Evolutionary conservation across 2,329 filamentous ascomycete species (phyloP), one percentile per base, ranked within the genome.

Genomic region (Pyricularia sp.): DNA sequence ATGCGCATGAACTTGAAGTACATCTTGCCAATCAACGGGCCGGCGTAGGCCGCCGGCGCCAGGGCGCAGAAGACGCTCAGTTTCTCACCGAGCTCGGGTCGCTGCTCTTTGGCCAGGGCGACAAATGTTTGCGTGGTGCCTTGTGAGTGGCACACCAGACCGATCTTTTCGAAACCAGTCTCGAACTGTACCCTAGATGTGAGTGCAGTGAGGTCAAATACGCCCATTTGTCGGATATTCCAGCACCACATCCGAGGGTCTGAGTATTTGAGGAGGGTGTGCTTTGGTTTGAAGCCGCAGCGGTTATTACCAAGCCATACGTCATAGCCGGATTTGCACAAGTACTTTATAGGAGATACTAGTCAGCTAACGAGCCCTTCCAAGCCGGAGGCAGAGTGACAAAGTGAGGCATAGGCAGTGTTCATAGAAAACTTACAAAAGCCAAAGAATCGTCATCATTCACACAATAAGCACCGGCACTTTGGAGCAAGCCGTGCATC

Each of bases 211-310:
- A 97, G 81, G 72, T 97, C 93, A 72, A 96, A 85, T 0, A 55
- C 62, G 3, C 92, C 93, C 89, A 97, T 96, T 72, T 96, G 91
- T 0, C 90, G 85, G 65, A 97, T 96, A 69, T 96, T 96, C 93
- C 93, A 97, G 55, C 88, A 86, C 93, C 93, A 97, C 90, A 97
- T 96, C 33, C 92, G 84, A 1, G 93, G 93, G 72, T 97, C 93
- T 3, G 78, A 78, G 68, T 89, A 86, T 2, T 84, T 76, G 53
- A 97, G 82, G 26, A 87, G 76, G 2, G 81, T 83, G 72, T 97
- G 93, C 68, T 86, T 84, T 0, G 93, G 93, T 0, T 83, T 79
- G 75, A 94, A 91, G 1, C 93, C 93, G 72, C 92, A 96, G 24
- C 93, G 84, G 72, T 96, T 97, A 76, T 96, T 96, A 4, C 93